Percentiles rank a stretch among this genome's conserved stretches.
Conservation (phyloP, 495 filamentous ascomycete genomes). For the Neurospora sp. region DNA sequence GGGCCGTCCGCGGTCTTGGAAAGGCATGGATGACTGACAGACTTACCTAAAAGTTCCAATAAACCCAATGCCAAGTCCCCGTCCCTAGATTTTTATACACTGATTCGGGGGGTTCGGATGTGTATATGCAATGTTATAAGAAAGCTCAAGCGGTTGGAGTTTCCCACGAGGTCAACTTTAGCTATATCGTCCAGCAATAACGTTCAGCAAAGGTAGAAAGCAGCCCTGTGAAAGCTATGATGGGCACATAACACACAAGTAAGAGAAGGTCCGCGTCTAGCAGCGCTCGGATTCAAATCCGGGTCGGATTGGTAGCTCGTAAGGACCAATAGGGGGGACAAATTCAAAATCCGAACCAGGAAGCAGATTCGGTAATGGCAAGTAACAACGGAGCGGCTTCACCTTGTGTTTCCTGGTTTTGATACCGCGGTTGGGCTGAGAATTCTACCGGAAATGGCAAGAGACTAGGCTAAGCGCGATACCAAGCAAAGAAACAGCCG, state of each 20-base stretch:
- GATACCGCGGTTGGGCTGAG: background rate
- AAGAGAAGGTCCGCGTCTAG: background rate
- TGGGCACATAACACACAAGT: background rate
- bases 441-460: background rate
- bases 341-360: background rate
- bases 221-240: background rate
- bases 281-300: background rate
- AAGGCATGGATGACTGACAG: background rate
- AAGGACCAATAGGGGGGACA: background rate
- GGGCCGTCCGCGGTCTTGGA: background rate
- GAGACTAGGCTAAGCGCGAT: background rate
- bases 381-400: background rate
- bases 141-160: background rate
- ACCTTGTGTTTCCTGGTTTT: background rate
- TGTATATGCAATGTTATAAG: background rate
- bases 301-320: background rate
- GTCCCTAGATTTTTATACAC: background rate
- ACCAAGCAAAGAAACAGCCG: background rate
- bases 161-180: background rate
- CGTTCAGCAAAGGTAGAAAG: background rate
- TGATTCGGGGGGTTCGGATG: background rate
- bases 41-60: background rate
- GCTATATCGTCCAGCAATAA: background rate
- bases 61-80: background rate
- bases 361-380: background rate